phyloP scores from a whole-genome alignment of 1,284 basidiomycete genomes.

The Malassezia obtusa region DNA sequence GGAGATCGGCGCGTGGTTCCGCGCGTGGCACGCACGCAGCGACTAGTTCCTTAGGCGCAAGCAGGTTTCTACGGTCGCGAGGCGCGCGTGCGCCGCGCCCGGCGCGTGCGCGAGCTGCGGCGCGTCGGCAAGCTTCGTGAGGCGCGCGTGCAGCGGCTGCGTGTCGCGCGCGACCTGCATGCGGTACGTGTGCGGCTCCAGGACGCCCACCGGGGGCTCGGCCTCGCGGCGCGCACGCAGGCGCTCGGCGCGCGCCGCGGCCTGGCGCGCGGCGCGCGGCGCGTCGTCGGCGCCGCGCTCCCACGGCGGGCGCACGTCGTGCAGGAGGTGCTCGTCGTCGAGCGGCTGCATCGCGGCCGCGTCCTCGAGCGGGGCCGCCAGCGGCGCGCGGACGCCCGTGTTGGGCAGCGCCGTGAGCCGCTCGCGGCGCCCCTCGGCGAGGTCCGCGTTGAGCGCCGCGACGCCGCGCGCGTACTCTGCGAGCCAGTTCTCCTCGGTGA shows the following conservation, averaged over 20 bases:
- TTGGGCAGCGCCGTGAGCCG: conserved; percentile 24
- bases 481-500: conserved; percentile 47
- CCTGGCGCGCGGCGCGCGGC: conserved; percentile 2
- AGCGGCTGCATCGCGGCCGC: conserved; percentile 18
- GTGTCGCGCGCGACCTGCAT: conserved; percentile 29
- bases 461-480: conserved; percentile 43
- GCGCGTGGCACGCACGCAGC: background rate
- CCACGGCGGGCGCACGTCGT: conserved; percentile 35
- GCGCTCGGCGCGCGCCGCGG: conserved; percentile 16
- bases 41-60: background rate
- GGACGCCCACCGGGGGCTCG: conserved; percentile 39
- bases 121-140: conserved; percentile 18
- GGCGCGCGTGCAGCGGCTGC: conserved; percentile 26
- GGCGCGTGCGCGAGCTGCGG: background rate
- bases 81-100: background rate
- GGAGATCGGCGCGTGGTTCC: conserved; percentile 11
- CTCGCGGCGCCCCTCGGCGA: conserved; percentile 31
- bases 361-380: conserved; percentile 11
- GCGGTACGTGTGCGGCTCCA: conserved; percentile 41
- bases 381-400: conserved; percentile 9
- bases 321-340: conserved; percentile 24
- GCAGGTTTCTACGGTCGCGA: conserved; percentile 4
- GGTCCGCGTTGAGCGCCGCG: conserved; percentile 39
- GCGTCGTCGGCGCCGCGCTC: conserved; percentile 20
- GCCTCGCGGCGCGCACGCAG: conserved; percentile 18